Evolutionary conservation across 2,329 filamentous ascomycete species (phyloP).

Genomic region (Sporothrix sp.): DNA sequence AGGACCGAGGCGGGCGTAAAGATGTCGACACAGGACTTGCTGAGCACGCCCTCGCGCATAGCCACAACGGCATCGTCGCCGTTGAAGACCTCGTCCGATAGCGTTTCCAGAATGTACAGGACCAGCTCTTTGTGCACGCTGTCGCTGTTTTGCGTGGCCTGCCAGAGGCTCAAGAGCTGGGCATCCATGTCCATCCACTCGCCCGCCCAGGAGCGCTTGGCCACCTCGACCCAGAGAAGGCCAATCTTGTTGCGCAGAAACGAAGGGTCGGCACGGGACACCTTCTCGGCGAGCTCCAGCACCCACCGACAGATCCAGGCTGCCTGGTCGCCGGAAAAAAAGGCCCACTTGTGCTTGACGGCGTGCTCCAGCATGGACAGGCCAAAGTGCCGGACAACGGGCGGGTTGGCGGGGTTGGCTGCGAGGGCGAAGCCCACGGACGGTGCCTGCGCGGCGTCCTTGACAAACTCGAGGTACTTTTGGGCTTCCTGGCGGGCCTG

Average conservation of each 20-base stretch:
- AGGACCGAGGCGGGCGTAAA: conserved; percentile 74
- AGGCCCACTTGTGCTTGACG: conserved; percentile 74
- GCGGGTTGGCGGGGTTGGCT: conserved; percentile 61
- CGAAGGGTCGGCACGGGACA: conserved; percentile 61
- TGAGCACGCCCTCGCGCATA: conserved; percentile 72
- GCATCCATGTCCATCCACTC: conserved; percentile 95
- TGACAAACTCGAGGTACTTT: conserved; percentile 75
- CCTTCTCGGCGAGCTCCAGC: conserved; percentile 62
- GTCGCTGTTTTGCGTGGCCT: conserved; percentile 49
- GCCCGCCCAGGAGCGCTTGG: conserved; percentile 84
- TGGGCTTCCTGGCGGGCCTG: conserved; percentile 74
- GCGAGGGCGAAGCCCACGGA: conserved; percentile 79
- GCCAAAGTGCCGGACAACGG: conserved; percentile 85
- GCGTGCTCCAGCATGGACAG: conserved; percentile 85
- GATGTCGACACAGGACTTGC: conserved; percentile 85
- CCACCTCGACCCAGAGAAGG: conserved; percentile 88
- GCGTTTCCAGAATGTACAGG: conserved; percentile 75
- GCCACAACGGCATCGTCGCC: conserved; percentile 81
- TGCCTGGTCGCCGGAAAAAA: conserved; percentile 60
- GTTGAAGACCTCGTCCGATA: conserved; percentile 91
- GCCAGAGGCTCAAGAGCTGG: conserved; percentile 74
- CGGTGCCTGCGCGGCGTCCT: conserved; percentile 67
- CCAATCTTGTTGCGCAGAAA: conserved; percentile 91
- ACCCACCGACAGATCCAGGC: conserved; percentile 65
- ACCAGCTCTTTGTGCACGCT: conserved; percentile 72